Base-by-base conservation (phyloP, 768 basidiomycete species). In the Boletus vinaceobasis region DNA sequence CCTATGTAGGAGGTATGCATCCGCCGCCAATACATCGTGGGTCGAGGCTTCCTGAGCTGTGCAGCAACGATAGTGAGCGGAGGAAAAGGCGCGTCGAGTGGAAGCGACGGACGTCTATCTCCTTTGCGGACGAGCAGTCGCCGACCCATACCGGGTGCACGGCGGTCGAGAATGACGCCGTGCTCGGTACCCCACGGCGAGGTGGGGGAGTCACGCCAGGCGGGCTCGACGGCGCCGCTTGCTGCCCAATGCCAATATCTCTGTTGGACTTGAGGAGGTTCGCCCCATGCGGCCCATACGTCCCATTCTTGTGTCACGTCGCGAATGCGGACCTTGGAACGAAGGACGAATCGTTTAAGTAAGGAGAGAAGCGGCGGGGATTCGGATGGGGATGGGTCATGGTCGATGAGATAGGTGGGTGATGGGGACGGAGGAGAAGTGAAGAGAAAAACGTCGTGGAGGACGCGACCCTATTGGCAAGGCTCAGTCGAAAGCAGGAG, bases 401-500 rank as follows among this genome's bases (percentile, higher is more conserved):
- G 84, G 66, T 92, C 90, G 55, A 91, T 69, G 43, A 92, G 71
- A 66, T 86, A 91, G 17, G 80, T 81, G 15, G 69, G 72, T 21
- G 76, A 70, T 13, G 82, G 75, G 19, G 71, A 71, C 42, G 73
- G 73, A 10, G 75, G 71, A 29, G 77, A 74, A 14, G 87, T 84
- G 68, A 92, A 90, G 58, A 97, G 77, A 71, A 98, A 94, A 48
- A 88, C 73, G 69, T 98, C 95, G 66, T 93, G 87, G 43, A 97
- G 75, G 31, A 98, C 84, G 66, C 94, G 81, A 38, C 96, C 96
- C 93, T 95, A 52, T 31, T 4, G 23, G 17, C 23, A 32, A 27
- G 42, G 26, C 51, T 54, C 40, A 56, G 55, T 45, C 11, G 27
- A 19, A n/a, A n/a, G 5, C 0, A 10, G 14, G 26, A 5, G 4